A percentile compares a stretch with the other conserved stretches of the same genome.
Conservation (phyloP, 192 early-diverging fungal species). For the Coemansia sp. region DNA sequence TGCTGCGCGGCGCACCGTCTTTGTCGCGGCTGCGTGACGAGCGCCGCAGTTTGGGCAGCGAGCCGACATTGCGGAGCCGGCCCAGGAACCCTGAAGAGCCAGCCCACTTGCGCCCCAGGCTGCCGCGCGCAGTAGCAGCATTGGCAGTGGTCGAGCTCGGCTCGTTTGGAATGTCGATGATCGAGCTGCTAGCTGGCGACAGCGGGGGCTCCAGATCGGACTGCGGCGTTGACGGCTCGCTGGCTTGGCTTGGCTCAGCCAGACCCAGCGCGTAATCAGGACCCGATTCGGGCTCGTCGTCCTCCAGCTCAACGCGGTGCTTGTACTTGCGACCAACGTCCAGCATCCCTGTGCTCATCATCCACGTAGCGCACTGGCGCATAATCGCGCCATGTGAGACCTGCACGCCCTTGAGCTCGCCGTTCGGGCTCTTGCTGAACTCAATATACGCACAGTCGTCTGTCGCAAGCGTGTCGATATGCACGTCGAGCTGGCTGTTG, state of each 20-base stretch:
- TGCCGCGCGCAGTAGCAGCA: conserved; percentile 4
- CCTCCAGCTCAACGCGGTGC: conserved; percentile 45
- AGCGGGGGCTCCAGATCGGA: neutral
- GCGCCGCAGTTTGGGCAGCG: conserved; percentile 34
- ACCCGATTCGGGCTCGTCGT: conserved; percentile 11
- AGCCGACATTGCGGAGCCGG: conserved; percentile 44
- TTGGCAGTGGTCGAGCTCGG: neutral
- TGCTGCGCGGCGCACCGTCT: conserved; percentile 9
- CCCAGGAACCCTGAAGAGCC: conserved; percentile 35
- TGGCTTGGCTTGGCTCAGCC: conserved; percentile 7
- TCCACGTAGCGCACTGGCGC: conserved; percentile 60
- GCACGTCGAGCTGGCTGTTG: conserved; percentile 19
- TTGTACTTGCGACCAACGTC: conserved; percentile 49
- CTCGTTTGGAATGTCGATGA: conserved; percentile 7
- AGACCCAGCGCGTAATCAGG: conserved; percentile 32
- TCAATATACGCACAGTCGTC: conserved; percentile 80
- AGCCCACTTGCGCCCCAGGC: conserved; percentile 30
- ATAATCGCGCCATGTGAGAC: conserved; percentile 76
- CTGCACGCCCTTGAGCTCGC: conserved; percentile 81
- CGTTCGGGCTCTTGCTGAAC: conserved; percentile 79
- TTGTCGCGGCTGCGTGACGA: conserved; percentile 21
- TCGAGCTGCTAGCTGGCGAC: neutral
- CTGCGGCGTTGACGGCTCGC: conserved; percentile 10
- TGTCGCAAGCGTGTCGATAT: conserved; percentile 20
- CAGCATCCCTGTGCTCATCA: conserved; percentile 49